phyloP scores from a whole-genome alignment of 345 rosid species.

The Eucalyptus regnans region DNA sequence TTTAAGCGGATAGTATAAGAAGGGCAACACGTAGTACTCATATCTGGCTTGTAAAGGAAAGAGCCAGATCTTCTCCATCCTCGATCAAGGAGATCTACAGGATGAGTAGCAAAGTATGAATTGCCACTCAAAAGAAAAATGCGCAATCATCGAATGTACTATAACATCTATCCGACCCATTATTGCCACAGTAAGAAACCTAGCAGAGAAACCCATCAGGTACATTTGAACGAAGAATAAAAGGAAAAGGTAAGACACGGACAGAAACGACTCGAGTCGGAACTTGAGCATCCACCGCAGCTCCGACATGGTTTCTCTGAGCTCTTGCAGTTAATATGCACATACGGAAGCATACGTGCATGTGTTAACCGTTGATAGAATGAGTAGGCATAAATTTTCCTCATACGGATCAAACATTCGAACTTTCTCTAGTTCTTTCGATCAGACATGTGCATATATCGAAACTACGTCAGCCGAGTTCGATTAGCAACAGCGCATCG shows the following conservation, averaged over 20 bases:
- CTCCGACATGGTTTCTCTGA: neutral
- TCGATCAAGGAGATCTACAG: constrained; percentile 76
- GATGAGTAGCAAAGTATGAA: neutral
- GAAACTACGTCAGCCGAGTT: neutral
- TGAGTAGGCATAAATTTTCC: neutral
- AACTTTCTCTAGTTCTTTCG: neutral
- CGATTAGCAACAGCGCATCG: neutral
- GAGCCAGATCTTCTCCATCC: constrained; percentile 96
- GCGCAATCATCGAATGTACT: neutral
- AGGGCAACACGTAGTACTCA: constrained; percentile 95
- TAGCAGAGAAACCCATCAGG: neutral
- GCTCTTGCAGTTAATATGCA: neutral
- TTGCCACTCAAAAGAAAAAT: neutral
- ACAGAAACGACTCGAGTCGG: neutral
- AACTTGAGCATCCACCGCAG: neutral
- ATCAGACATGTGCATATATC: neutral
- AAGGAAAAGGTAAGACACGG: neutral
- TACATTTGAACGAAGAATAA: neutral
- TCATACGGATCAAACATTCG: neutral
- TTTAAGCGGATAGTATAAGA: constrained; percentile 88
- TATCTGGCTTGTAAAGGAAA: constrained; percentile 83
- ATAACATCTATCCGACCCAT: neutral
- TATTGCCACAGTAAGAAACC: neutral
- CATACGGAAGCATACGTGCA: neutral
- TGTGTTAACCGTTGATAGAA: neutral